Percentiles rank a stretch among this genome's conserved stretches.
Conservation (phyloP, 257 asterid genomes). For the Fraxinus americana region DNA sequence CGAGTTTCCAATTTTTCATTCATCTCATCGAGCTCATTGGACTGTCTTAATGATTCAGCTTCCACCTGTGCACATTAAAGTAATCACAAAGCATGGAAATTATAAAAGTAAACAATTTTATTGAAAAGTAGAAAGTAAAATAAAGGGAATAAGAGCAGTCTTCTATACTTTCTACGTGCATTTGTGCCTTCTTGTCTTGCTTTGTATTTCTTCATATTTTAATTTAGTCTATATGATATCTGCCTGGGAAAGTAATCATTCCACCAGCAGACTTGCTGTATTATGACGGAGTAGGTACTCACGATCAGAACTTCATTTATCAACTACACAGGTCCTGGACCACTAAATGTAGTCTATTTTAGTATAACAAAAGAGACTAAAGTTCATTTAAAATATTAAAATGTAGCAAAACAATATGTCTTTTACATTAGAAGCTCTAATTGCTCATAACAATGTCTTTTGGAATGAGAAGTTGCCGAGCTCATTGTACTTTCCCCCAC, state of each 20-base stretch:
- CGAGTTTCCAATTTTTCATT: no score
- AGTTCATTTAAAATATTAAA: background rate
- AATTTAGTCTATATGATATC: background rate
- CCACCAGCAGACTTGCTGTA: background rate
- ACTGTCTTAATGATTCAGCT: no score
- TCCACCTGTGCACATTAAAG: no score
- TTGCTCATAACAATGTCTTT: background rate
- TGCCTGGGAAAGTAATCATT: background rate
- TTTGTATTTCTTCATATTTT: background rate
- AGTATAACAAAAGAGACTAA: background rate
- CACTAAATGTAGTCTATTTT: background rate
- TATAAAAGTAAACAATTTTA: no score
- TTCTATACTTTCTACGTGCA: background rate
- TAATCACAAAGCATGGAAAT: no score
- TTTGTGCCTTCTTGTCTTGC: background rate
- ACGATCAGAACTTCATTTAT: background rate
- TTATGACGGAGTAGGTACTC: background rate
- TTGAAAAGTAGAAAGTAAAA: no score
- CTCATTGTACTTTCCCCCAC: background rate
- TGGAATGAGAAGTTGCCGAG: background rate
- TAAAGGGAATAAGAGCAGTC: no score
- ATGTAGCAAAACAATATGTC: no score
- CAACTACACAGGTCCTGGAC: background rate
- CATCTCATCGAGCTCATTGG: no score
- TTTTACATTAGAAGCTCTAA: background rate